Evolutionary conservation across 257 asterid species (phyloP), one percentile per base, ranked within the genome.

Genomic region (Salvia miltiorrhiza): DNA sequence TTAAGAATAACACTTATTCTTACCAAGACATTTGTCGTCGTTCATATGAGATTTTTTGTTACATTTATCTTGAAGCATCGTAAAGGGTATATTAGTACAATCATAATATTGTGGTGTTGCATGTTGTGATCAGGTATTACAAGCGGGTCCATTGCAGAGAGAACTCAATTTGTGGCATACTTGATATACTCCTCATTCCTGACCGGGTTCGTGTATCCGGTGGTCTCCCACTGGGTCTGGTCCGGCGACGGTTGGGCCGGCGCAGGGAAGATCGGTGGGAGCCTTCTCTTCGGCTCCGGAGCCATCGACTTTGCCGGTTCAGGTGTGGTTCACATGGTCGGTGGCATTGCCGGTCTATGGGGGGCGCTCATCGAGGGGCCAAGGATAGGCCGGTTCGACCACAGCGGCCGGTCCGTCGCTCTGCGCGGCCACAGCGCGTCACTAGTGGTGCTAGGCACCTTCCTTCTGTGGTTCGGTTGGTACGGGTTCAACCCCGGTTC

Each of bases 151-250:
- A 86, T 86, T 19, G 93, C 93, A 21, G 93, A 86, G 45, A 81
- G 93, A 78, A 86, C 93, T 43, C 93, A 87, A 11, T 87, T 87
- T 61, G 93, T 87, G 21, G 90, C 93, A 61, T 87, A 87, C 72
- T 74, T 87, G 21, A 84, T 87, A 40, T 87, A 87, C 73, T 87
- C 93, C 5, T 77, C 83, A 10, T 84, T 87, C 85, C 73, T 87
- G 49, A 87, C 93, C 52, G 93, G 90, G n/a, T 87, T 87, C 55
- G 93, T 87, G 11, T 87, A 87, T 79, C 93, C 93, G 1, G 48
- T 87, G 9, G 93, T 84, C 64, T 80, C 93, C 7, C 90, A 87
- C 53, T 87, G 93, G 93, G 71, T 87, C 65, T 87, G 93, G 93
- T 73, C 93, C 0, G 79, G 69, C 1, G 93, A 87, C 56, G 93